phyloP scores from a whole-genome alignment of 2,329 filamentous ascomycete genomes.

The Pestalotiopsis sp. region DNA sequence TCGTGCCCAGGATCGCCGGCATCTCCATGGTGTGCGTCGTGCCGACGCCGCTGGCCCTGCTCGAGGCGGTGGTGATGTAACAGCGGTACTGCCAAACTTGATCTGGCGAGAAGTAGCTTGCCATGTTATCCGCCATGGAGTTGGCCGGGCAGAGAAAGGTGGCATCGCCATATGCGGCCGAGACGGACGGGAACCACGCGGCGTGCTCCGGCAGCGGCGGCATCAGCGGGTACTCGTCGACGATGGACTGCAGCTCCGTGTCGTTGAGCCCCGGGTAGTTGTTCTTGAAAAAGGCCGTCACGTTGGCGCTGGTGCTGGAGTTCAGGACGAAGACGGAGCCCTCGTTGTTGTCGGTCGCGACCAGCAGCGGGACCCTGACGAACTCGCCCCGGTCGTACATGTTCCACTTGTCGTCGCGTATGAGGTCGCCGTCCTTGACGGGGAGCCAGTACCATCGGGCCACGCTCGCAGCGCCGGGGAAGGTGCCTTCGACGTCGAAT shows the following conservation, averaged over 20 bases:
- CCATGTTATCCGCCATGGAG: conserved; percentile 54
- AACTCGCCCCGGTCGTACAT: conserved; percentile 45
- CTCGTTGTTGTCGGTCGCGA: conserved; percentile 58
- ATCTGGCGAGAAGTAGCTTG: conserved; percentile 26
- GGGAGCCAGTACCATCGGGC: conserved; percentile 47
- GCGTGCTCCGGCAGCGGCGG: conserved; percentile 36
- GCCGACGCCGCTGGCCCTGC: conserved; percentile 53
- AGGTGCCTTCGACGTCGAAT: conserved; percentile 37
- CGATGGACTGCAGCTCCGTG: conserved; percentile 49
- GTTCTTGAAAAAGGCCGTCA: conserved; percentile 45
- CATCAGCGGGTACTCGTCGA: conserved; percentile 38
- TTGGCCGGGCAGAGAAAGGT: conserved; percentile 46
- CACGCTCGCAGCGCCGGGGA: conserved; percentile 23
- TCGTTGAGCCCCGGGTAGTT: conserved; percentile 42
- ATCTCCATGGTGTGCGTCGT: conserved; percentile 66
- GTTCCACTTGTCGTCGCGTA: conserved; percentile 45
- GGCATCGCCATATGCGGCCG: conserved; percentile 47
- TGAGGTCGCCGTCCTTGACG: conserved; percentile 43
- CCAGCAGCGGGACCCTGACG: conserved; percentile 49
- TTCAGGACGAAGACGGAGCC: conserved; percentile 56
- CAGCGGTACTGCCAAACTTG: conserved; percentile 67
- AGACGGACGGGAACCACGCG: conserved; percentile 37
- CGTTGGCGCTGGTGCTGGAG: conserved; percentile 40
- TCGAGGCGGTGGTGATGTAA: conserved; percentile 57
- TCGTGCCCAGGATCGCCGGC: conserved; percentile 60